phyloP scores from a whole-genome alignment of 179 eudicot genomes.

The Patellifolia procumbens region DNA sequence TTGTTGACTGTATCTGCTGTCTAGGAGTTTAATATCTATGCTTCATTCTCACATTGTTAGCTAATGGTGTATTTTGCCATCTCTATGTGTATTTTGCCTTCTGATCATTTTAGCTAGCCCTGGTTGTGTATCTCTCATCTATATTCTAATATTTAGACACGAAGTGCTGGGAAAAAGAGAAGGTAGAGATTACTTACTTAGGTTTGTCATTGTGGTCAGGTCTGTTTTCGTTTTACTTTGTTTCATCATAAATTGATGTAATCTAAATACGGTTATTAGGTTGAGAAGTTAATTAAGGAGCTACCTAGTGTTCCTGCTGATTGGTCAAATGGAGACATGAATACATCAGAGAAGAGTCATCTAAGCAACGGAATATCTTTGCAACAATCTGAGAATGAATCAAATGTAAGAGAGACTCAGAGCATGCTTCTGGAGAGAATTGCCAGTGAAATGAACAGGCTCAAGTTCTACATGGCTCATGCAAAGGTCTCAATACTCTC shows the following conservation, averaged over 20 bases:
- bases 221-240: too few relatives aligned
- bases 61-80: background rate
- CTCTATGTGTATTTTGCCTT: too few relatives aligned
- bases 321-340: constrained; percentile 62
- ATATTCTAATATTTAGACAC: background rate
- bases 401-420: constrained; percentile 88
- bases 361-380: constrained; percentile 62
- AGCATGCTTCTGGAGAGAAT: constrained; percentile 99
- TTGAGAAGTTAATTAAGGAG: constrained; percentile 95
- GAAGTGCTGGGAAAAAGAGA: background rate
- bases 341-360: constrained; percentile 48
- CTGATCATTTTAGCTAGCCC: background rate
- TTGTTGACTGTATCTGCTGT: too few relatives aligned
- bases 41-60: background rate
- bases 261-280: constrained; percentile 43
- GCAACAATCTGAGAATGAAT: constrained; percentile 72
- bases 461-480: constrained; percentile 90
- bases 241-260: background rate
- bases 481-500: constrained; percentile 82
- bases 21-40: background rate
- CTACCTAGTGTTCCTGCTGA: constrained; percentile 90
- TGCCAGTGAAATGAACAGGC: constrained; percentile 98
- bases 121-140: background rate
- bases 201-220: background rate
- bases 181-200: background rate